phyloP scores from a whole-genome alignment of 2,329 filamentous ascomycete genomes.

The Colletotrichum destructivum region DNA sequence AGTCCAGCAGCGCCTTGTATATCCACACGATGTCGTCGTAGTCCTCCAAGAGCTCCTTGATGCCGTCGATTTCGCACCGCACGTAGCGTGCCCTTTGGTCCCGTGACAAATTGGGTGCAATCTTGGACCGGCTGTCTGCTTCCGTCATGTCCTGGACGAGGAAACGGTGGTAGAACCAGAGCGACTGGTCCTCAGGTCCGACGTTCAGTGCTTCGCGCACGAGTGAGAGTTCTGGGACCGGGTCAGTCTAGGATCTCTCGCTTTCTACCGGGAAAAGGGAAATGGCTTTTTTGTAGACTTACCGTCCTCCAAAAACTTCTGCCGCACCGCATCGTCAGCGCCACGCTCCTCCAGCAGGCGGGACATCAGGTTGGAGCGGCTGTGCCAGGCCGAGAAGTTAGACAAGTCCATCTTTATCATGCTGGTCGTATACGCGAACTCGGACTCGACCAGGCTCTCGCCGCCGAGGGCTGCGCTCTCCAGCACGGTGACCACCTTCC shows the following conservation, averaged over 20 bases:
- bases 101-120: constrained; percentile 74
- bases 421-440: constrained; percentile 91
- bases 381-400: constrained; percentile 98
- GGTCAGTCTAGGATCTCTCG: background rate
- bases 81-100: constrained; percentile 78
- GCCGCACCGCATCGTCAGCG: constrained; percentile 74
- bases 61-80: constrained; percentile 78
- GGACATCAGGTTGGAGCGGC: constrained; percentile 86
- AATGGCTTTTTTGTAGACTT: constrained; percentile 37
- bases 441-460: constrained; percentile 79
- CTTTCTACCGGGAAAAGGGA: too few species aligned
- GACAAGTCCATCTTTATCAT: constrained; percentile 90
- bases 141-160: constrained; percentile 79
- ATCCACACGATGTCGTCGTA: constrained; percentile 82
- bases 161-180: constrained; percentile 98
- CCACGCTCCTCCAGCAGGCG: constrained; percentile 79
- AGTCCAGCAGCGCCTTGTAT: constrained; percentile 87
- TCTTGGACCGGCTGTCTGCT: constrained; percentile 65
- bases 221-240: constrained; percentile 76
- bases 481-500: constrained; percentile 82
- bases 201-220: constrained; percentile 87
- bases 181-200: constrained; percentile 92
- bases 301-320: constrained; percentile 81
- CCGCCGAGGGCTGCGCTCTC: constrained; percentile 71
- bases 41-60: constrained; percentile 75